Base-by-base conservation (phyloP, 2,329 filamentous ascomycete genomes). In the Trichoderma sp. region DNA sequence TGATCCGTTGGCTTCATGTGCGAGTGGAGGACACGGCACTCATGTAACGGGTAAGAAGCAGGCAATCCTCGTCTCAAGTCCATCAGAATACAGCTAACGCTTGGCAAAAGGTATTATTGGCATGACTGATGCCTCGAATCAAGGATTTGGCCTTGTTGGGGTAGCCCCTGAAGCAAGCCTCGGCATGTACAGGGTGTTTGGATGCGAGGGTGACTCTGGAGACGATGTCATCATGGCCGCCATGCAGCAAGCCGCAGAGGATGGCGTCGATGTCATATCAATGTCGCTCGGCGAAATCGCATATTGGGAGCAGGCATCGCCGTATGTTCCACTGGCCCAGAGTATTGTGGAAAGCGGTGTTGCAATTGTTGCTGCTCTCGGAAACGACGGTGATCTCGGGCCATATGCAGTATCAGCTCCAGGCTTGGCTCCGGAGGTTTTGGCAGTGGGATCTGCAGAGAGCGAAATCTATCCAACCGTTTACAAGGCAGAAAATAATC, bases 21-120 rank as follows among this genome's bases (percentile, higher is more conserved):
- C 73, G 4, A 62, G 67, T 21, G 47, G 56, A 0, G 82, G 81
- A 5, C 82, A 84, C 71, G 82, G 82, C 1, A 83, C 83, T 0
- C 81, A 82, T 62, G 80, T 81, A 31, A 78, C 82, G 13, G 83
- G 83, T n/a, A 72, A 31, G 49, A 21, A 33, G 35, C 3, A 0
- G 21, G 37, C 35, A 11, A 11, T 11, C 21, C 21, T 24, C 11
- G 3, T 6, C 19, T 57, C 29, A 8, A 8, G 27, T 19, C 21
- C 4, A 57, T 21, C 55, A 29, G 24, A 35, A 33, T 16, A 13
- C n/a, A 53, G 82, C 83, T 14, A 83, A 86, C 71, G 8, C 13
- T 27, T 55, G 13, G 2, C 16, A 14, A 10, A 5, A 43, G 69
- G 69, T 49, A 83, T 82, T 53, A 79, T 85, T 56, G 66, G 66